phyloP scores from a whole-genome alignment of 2,329 filamentous ascomycete genomes.

The Pyrenophora graminea region DNA sequence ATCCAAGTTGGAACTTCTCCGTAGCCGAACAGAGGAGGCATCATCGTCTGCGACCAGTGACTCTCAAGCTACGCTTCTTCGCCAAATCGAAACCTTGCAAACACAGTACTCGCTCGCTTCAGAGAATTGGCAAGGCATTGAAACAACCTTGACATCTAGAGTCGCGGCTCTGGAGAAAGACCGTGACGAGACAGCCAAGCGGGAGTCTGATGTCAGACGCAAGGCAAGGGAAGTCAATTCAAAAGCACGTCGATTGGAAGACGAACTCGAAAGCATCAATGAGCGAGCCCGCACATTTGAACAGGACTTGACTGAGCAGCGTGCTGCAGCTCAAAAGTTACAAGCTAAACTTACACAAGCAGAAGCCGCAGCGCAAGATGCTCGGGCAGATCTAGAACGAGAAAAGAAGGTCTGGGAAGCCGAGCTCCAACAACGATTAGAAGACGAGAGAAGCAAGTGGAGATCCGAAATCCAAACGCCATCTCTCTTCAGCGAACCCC shows the following conservation, averaged over 20 bases:
- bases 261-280: constrained; percentile 75
- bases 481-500: constrained; percentile 23
- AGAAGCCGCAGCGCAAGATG: constrained; percentile 65
- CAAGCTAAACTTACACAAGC: constrained; percentile 67
- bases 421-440: constrained; percentile 61
- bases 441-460: constrained; percentile 68
- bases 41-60: constrained; percentile 82
- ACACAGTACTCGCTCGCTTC: constrained; percentile 93
- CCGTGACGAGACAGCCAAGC: constrained; percentile 79
- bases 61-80: constrained; percentile 83
- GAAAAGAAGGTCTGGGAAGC: constrained; percentile 64
- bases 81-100: constrained; percentile 93
- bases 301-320: constrained; percentile 65
- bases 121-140: constrained; percentile 97
- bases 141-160: constrained; percentile 79
- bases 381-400: constrained; percentile 59
- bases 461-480: constrained; percentile 52
- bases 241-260: constrained; percentile 71
- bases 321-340: constrained; percentile 64
- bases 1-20: constrained; percentile 85
- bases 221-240: constrained; percentile 84
- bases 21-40: constrained; percentile 83
- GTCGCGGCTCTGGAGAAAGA: constrained; percentile 83
- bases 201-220: constrained; percentile 84
- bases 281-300: constrained; percentile 67